A percentile compares a stretch with the other conserved stretches of the same genome.
Evolutionary conservation across 2,329 filamentous ascomycete genomes (phyloP).

Genomic region (Talaromyces marneffei): DNA sequence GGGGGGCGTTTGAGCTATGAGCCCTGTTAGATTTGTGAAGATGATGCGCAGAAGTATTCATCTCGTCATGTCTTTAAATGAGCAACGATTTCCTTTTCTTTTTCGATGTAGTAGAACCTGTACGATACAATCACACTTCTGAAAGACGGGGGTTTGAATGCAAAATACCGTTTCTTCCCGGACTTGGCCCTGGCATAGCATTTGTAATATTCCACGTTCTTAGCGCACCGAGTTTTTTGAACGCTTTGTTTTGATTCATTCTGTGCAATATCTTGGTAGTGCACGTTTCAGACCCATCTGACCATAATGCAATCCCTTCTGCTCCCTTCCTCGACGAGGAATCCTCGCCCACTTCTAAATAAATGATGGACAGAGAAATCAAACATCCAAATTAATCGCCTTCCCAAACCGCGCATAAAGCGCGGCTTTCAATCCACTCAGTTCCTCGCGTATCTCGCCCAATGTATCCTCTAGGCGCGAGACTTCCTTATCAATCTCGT

Average conservation of each 20-base stretch:
- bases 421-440: constrained; percentile 82
- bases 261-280: neutral
- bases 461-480: constrained; percentile 70
- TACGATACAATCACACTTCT: neutral
- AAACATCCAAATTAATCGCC: constrained; percentile 95
- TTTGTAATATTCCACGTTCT: neutral
- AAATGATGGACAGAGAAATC: constrained; percentile 19
- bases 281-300: neutral
- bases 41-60: neutral
- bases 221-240: neutral
- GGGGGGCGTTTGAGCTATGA: neutral
- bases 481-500: constrained; percentile 71
- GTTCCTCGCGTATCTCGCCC: constrained; percentile 69
- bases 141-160: neutral
- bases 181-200: neutral
- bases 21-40: neutral
- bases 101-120: neutral
- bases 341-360: neutral
- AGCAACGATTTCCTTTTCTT: neutral
- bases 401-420: constrained; percentile 92
- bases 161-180: neutral
- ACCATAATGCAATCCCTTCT: no score
- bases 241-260: neutral
- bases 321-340: no score
- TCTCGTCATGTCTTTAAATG: neutral